Evolutionary conservation across 2,329 filamentous ascomycete genomes (phyloP).

Genomic region (Rugonectria rugulosa): DNA sequence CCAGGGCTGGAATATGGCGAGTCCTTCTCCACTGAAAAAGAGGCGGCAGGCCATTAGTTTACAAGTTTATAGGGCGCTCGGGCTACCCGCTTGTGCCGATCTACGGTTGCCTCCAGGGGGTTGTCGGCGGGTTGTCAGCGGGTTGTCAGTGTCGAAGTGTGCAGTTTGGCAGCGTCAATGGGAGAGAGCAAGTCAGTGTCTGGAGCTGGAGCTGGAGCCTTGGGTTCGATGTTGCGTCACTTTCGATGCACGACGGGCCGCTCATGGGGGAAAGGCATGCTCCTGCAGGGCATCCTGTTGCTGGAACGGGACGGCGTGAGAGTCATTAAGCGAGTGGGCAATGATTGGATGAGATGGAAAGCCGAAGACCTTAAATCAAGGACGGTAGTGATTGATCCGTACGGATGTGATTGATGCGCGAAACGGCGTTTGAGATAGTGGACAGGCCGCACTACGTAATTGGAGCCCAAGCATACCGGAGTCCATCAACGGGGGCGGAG

Average conservation of each 20-base stretch:
- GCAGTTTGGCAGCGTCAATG: no score
- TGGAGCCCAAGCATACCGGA: no score
- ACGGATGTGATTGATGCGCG: no score
- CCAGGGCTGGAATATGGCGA: background rate
- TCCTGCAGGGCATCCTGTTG: background rate
- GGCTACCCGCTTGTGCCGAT: constrained; percentile 19
- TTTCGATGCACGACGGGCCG: constrained; percentile 13
- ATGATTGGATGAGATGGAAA: background rate
- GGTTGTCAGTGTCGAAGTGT: no score
- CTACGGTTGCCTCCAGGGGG: background rate
- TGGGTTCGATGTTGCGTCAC: no score
- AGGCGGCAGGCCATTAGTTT: constrained; percentile 4
- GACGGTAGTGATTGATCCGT: no score
- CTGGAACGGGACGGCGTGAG: background rate
- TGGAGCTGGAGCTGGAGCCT: no score
- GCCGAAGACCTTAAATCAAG: no score
- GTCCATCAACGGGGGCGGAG: background rate
- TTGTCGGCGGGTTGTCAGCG: constrained; percentile 1
- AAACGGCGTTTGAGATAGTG: background rate
- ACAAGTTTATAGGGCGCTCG: constrained; percentile 10
- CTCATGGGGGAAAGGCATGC: constrained; percentile 9
- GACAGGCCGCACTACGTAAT: constrained; percentile 1
- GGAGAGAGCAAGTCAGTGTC: no score
- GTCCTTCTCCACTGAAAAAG: constrained; percentile 1
- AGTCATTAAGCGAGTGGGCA: no score